A percentile compares a stretch with the other conserved stretches of the same genome.
These are phyloP conservation scores for Ustilago xerochloae DNA, from an alignment of 1,284 basidiomycete genomes.

Conservation along the genomic window DNA sequence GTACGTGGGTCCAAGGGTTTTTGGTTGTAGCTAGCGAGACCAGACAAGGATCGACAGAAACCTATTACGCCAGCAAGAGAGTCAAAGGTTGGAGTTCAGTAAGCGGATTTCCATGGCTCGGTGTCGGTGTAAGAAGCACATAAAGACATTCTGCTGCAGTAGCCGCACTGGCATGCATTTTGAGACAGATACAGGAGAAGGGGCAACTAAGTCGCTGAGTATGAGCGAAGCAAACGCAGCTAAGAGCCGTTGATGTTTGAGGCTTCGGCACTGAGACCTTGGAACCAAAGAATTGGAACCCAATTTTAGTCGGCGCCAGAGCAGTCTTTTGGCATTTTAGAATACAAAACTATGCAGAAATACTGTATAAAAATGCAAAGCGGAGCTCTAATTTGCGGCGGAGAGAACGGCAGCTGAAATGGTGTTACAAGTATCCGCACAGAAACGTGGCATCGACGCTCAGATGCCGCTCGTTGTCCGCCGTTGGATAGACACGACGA, in stretches of 20 bases:
- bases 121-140: background rate
- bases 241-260: too few relatives aligned
- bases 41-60: background rate
- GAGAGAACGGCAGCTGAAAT: constrained; percentile 2
- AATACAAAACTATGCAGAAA: background rate
- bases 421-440: background rate
- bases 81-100: background rate
- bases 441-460: constrained; percentile 1
- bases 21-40: too few relatives aligned
- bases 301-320: background rate
- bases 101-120: constrained; percentile 7
- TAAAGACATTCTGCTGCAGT: background rate
- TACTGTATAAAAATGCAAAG: background rate
- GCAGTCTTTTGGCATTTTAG: background rate
- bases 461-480: too few relatives aligned
- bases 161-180: background rate
- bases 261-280: background rate
- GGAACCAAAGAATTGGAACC: background rate
- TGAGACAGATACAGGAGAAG: too few relatives aligned
- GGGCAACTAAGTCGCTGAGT: too few relatives aligned
- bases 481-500: too few relatives aligned
- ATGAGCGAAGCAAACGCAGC: too few relatives aligned
- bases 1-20: too few relatives aligned
- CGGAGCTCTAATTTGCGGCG: constrained; percentile 1
- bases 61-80: background rate